Evolutionary conservation across 805 yeast genomes (phyloP).

Genomic region (Candida boidinii): DNA sequence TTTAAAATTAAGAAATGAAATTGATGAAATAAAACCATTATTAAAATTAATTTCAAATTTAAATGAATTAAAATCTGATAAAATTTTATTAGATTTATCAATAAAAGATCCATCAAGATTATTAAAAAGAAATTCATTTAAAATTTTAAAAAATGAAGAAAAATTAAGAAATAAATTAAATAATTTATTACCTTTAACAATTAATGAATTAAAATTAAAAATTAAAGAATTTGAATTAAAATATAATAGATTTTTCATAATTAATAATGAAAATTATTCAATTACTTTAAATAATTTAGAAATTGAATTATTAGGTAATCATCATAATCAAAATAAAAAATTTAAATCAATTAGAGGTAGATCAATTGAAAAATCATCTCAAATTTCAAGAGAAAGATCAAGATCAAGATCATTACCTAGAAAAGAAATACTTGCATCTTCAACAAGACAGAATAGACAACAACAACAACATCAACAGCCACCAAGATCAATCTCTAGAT

Average conservation of each 20-base stretch:
- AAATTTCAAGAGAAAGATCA: slow-evolving; percentile 1
- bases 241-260: slow-evolving; percentile 26
- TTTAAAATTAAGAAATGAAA: slow-evolving; percentile 37
- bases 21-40: slow-evolving; percentile 43
- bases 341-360: too few relatives aligned
- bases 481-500: neutral
- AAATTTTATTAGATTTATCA: slow-evolving; percentile 53
- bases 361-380: neutral
- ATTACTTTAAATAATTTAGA: slow-evolving; percentile 29
- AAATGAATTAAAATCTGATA: slow-evolving; percentile 49
- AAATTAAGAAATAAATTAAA: slow-evolving; percentile 57
- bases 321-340: slow-evolving; percentile 5
- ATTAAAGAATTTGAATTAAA: slow-evolving; percentile 39
- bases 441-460: slow-evolving; percentile 1
- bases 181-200: slow-evolving; percentile 59
- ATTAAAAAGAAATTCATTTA: slow-evolving; percentile 66
- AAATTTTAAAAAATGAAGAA: slow-evolving; percentile 74
- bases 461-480: slow-evolving; percentile 3
- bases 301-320: slow-evolving; percentile 16
- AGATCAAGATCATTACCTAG: slow-evolving; percentile 1
- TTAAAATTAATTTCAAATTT: slow-evolving; percentile 48
- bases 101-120: slow-evolving; percentile 76
- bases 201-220: slow-evolving; percentile 40
- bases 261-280: slow-evolving; percentile 42
- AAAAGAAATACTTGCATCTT: slow-evolving; percentile 1